These are phyloP conservation scores for Thelonectria rubi DNA, from an alignment of 2,329 filamentous ascomycete genomes.

Conservation along the genomic window DNA sequence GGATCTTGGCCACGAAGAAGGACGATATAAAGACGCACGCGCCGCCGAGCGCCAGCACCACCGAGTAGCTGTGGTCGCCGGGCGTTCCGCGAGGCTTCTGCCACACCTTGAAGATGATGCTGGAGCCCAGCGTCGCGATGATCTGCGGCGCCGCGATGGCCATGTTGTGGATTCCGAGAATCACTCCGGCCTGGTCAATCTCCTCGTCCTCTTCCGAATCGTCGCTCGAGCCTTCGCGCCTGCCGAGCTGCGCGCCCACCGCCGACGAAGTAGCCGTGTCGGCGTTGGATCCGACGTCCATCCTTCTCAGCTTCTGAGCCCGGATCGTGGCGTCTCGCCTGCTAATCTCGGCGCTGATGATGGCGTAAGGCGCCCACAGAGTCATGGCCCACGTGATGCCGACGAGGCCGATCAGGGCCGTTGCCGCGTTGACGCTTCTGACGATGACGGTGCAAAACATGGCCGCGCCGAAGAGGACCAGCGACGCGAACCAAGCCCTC, in stretches of 20 bases:
- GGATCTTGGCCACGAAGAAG: conserved; percentile 73
- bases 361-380: conserved; percentile 93
- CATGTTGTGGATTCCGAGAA: conserved; percentile 96
- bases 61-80: conserved; percentile 86
- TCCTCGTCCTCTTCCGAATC: conserved; percentile 60
- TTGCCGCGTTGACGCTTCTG: conserved; percentile 74
- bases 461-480: conserved; percentile 82
- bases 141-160: conserved; percentile 92
- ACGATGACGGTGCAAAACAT: conserved; percentile 89
- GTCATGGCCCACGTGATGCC: conserved; percentile 94
- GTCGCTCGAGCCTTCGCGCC: conserved; percentile 28
- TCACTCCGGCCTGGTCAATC: conserved; percentile 84
- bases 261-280: conserved; percentile 27
- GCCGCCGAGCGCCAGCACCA: conserved; percentile 87
- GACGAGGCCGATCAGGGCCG: conserved; percentile 79
- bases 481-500: conserved; percentile 84
- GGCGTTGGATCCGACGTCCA: conserved; percentile 23
- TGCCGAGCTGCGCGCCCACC: conserved; percentile 18
- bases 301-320: conserved; percentile 44
- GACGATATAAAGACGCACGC: conserved; percentile 80
- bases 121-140: conserved; percentile 85
- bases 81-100: conserved; percentile 88
- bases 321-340: conserved; percentile 73
- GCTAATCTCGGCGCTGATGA: conserved; percentile 92
- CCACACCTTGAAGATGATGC: conserved; percentile 82